A percentile compares a stretch with the other conserved stretches of the same genome.
These are phyloP conservation scores for Kluyveromyces marxianus DNA, from an alignment of 1,139 yeast species.

Conservation along the genomic window DNA sequence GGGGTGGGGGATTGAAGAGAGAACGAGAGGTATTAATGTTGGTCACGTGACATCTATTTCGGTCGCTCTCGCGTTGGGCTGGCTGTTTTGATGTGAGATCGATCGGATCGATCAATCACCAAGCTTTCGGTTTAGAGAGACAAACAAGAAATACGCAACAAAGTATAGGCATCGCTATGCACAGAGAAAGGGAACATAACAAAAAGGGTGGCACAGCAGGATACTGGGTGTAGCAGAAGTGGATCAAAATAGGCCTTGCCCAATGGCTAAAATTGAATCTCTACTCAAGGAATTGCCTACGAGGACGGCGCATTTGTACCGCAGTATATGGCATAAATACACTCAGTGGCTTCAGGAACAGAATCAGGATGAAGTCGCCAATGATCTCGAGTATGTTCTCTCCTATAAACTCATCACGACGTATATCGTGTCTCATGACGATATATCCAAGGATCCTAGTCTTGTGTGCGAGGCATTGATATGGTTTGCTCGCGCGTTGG, in stretches of 20 bases:
- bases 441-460: neutral
- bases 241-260: neutral
- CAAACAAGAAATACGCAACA: too few species aligned
- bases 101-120: too few species aligned
- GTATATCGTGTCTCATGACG: neutral
- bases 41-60: too few species aligned
- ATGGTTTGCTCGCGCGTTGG: constrained; percentile 1
- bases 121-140: too few species aligned
- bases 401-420: neutral
- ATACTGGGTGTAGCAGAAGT: too few species aligned
- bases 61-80: too few species aligned
- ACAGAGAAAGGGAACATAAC: too few species aligned
- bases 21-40: too few species aligned
- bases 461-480: neutral
- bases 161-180: too few species aligned
- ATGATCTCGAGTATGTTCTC: neutral
- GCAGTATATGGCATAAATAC: constrained; percentile 1
- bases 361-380: neutral
- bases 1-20: too few species aligned
- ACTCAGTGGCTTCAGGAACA: neutral
- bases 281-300: constrained; percentile 4
- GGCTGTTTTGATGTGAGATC: too few species aligned
- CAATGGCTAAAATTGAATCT: neutral
- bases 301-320: constrained; percentile 3
- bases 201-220: too few species aligned